These are phyloP conservation scores for Trametes cinnabarina DNA, from an alignment of 768 basidiomycete genomes.

Conservation along the genomic window DNA sequence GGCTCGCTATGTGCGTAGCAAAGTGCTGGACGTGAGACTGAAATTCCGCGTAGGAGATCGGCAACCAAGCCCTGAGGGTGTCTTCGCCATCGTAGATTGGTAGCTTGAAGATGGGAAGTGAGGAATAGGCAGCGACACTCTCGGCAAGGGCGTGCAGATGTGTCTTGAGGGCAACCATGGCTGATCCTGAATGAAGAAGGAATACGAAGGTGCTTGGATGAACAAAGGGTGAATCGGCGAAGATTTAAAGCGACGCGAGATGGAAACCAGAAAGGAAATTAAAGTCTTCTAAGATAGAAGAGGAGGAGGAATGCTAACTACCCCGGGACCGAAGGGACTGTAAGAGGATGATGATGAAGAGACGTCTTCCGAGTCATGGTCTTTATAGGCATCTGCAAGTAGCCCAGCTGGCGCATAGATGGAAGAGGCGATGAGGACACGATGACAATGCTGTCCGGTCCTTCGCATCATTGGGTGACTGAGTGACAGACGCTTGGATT, in stretches of 20 bases:
- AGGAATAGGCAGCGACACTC: constrained; percentile 45
- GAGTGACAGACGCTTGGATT: constrained; percentile 11
- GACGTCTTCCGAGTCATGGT: constrained; percentile 3
- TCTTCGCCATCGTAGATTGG: constrained; percentile 36
- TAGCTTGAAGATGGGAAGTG: constrained; percentile 52
- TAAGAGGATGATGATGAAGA: constrained; percentile 2
- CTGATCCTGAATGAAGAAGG: not conserved
- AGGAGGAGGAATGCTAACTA: not conserved
- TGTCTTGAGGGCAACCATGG: constrained; percentile 30
- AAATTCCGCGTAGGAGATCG: constrained; percentile 62
- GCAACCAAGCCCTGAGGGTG: constrained; percentile 50
- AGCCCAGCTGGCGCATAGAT: not conserved
- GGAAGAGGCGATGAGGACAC: constrained; percentile 3
- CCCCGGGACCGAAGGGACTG: constrained; percentile 11
- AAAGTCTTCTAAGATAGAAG: constrained; percentile 16
- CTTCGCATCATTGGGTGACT: constrained; percentile 3
- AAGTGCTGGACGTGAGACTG: constrained; percentile 56
- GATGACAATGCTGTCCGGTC: constrained; percentile 8
- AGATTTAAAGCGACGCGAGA: constrained; percentile 8
- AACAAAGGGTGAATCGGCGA: not conserved
- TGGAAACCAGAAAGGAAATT: not conserved
- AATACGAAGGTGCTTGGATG: not conserved
- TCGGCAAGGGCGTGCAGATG: constrained; percentile 61
- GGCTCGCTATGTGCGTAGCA: constrained; percentile 55
- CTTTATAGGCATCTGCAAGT: not conserved